Evolutionary conservation across 75 land plant genomes (phyloP).

Genomic region (Selaginella tamariscina): DNA sequence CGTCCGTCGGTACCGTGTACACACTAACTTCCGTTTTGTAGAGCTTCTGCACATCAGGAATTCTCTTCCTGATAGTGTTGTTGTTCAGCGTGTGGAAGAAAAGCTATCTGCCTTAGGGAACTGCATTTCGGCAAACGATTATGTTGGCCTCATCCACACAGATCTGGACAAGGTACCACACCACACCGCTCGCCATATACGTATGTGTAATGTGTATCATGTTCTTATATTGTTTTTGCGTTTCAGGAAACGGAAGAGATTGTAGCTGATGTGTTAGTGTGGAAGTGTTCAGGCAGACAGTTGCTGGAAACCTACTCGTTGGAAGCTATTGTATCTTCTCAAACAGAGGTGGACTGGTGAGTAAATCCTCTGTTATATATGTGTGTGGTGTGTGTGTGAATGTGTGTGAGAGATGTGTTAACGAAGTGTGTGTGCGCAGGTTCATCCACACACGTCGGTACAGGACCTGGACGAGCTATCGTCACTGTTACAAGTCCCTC

Average conservation of each 20-base stretch:
- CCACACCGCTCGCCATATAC: not conserved
- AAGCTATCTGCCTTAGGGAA: slow-evolving; percentile 88
- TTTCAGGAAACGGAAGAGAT: slow-evolving; percentile 86
- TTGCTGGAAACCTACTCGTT: slow-evolving; percentile 87
- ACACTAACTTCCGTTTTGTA: slow-evolving; percentile 14
- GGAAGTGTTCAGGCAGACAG: slow-evolving; percentile 94
- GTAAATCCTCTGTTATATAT: slow-evolving; percentile 12
- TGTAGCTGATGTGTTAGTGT: slow-evolving; percentile 89
- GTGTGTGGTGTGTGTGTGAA: not conserved
- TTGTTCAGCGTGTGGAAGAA: slow-evolving; percentile 86
- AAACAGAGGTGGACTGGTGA: slow-evolving; percentile 86
- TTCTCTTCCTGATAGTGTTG: slow-evolving; percentile 79
- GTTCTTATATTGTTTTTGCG: not conserved
- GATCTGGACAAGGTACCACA: slow-evolving; percentile 73
- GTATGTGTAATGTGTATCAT: not conserved
- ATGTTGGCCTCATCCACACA: slow-evolving; percentile 85
- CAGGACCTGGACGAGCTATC: slow-evolving; percentile 93
- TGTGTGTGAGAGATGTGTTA: not conserved
- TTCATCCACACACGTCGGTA: slow-evolving; percentile 89
- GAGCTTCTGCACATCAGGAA: slow-evolving; percentile 88
- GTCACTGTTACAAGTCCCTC: slow-evolving; percentile 82
- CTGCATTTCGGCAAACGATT: slow-evolving; percentile 84
- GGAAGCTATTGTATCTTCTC: slow-evolving; percentile 79
- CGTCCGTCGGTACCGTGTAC: not conserved
- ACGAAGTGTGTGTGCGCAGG: slow-evolving; percentile 27